Conservation (phyloP, 2,329 filamentous ascomycete species). For the Bipolaris cookei region DNA sequence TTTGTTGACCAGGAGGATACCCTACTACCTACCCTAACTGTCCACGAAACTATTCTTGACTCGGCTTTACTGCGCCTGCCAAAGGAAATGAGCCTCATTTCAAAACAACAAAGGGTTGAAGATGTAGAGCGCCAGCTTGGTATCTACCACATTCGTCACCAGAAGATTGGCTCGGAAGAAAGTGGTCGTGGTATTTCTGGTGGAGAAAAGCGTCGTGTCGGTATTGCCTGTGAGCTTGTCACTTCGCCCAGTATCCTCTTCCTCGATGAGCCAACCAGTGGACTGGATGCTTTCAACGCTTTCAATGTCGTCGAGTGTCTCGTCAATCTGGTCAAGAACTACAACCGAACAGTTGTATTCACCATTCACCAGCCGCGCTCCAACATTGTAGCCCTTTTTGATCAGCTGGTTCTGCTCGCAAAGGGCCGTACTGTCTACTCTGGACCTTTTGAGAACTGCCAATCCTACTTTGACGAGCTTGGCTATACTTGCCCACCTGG, state of each 20-base stretch:
- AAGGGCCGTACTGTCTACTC: conserved; percentile 92
- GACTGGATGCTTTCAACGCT: conserved; percentile 93
- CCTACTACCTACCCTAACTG: conserved; percentile 92
- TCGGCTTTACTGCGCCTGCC: conserved; percentile 92
- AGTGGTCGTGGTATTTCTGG: conserved; percentile 94
- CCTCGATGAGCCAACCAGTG: conserved; percentile 95
- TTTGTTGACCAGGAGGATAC: conserved; percentile 99
- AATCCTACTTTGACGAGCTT: conserved; percentile 88
- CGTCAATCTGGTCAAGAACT: conserved; percentile 91
- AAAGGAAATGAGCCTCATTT: conserved; percentile 80
- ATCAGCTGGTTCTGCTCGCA: conserved; percentile 88
- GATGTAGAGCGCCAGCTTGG: conserved; percentile 97
- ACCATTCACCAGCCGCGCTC: conserved; percentile 98
- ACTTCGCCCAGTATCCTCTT: conserved; percentile 97
- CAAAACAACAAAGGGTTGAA: conserved; percentile 89
- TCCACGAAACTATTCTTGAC: conserved; percentile 96
- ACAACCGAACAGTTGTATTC: conserved; percentile 96
- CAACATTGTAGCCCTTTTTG: conserved; percentile 97
- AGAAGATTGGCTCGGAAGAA: conserved; percentile 94
- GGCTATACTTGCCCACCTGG: conserved; percentile 94
- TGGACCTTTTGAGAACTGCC: conserved; percentile 85
- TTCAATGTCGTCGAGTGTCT: conserved; percentile 98
- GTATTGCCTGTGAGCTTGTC: conserved; percentile 96
- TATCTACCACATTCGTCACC: conserved; percentile 91
- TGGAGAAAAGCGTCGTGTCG: conserved; percentile 93